phyloP scores from a whole-genome alignment of 2,329 filamentous ascomycete genomes.

The Dichotomopilus funicola region DNA sequence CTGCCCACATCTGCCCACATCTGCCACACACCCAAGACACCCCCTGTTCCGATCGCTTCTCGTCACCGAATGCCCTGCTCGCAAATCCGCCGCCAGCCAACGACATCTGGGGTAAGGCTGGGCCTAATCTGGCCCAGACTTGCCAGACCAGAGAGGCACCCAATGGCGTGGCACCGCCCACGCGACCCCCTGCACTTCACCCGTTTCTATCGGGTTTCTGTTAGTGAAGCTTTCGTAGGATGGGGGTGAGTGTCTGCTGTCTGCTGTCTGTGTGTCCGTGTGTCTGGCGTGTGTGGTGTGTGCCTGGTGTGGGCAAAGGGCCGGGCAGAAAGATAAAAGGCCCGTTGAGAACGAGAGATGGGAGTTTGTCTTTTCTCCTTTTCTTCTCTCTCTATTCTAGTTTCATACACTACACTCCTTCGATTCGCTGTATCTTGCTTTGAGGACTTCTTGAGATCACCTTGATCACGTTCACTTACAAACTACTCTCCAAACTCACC shows the following conservation, averaged over 20 bases:
- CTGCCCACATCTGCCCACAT: too few species aligned
- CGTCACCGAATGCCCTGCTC: slow-evolving; percentile 9
- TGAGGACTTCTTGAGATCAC: too few species aligned
- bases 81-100: not conserved
- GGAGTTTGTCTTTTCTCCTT: too few species aligned
- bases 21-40: too few species aligned
- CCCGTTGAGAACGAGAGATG: too few species aligned
- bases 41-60: not conserved
- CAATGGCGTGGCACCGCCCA: slow-evolving; percentile 9
- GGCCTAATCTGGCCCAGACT: too few species aligned
- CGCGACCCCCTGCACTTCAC: slow-evolving; percentile 4
- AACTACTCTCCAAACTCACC: not conserved
- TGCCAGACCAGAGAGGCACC: not conserved
- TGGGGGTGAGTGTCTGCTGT: slow-evolving; percentile 3
- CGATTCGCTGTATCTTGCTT: too few species aligned
- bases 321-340: too few species aligned
- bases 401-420: too few species aligned
- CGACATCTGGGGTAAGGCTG: not conserved
- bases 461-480: not conserved
- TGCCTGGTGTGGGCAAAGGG: too few species aligned
- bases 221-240: slow-evolving; percentile 2
- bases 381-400: too few species aligned
- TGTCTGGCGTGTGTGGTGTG: too few species aligned
- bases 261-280: not conserved
- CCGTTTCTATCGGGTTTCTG: slow-evolving; percentile 5